These are phyloP conservation scores for Cercophora samala DNA, from an alignment of 495 filamentous ascomycete species.

Conservation along the genomic window DNA sequence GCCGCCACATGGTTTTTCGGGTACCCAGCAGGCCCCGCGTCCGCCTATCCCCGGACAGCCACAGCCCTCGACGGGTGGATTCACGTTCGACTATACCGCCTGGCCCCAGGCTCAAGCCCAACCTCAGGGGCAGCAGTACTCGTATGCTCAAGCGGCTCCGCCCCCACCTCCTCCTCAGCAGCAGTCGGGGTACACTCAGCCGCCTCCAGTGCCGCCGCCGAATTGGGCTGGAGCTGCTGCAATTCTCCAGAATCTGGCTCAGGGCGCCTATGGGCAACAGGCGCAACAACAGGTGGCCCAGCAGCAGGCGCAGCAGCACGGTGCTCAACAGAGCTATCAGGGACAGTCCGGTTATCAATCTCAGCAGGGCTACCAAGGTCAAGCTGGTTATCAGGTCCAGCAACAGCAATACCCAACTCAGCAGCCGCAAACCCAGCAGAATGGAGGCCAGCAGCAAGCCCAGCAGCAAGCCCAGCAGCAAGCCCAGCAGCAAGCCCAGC, in stretches of 20 bases:
- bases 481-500: slow-evolving; percentile 6
- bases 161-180: not conserved
- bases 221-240: not conserved
- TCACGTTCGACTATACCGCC: not conserved
- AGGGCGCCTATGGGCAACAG: slow-evolving; percentile 32
- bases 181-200: not conserved
- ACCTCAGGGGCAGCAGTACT: not conserved
- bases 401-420: no score
- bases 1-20: not conserved
- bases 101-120: not conserved
- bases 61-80: not conserved
- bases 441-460: slow-evolving; percentile 11
- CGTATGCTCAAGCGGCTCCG: not conserved
- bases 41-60: not conserved
- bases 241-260: slow-evolving; percentile 42
- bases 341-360: not conserved
- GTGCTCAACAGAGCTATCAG: not conserved
- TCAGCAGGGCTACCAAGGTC: not conserved
- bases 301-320: slow-evolving; percentile 17
- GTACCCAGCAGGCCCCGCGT: not conserved
- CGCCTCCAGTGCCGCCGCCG: no score
- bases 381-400: not conserved
- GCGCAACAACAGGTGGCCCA: slow-evolving; percentile 37
- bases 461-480: slow-evolving; percentile 6
- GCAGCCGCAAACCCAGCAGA: no score